These are phyloP conservation scores for Leptographium lundbergii DNA, from an alignment of 2,329 filamentous ascomycete genomes.

Conservation along the genomic window DNA sequence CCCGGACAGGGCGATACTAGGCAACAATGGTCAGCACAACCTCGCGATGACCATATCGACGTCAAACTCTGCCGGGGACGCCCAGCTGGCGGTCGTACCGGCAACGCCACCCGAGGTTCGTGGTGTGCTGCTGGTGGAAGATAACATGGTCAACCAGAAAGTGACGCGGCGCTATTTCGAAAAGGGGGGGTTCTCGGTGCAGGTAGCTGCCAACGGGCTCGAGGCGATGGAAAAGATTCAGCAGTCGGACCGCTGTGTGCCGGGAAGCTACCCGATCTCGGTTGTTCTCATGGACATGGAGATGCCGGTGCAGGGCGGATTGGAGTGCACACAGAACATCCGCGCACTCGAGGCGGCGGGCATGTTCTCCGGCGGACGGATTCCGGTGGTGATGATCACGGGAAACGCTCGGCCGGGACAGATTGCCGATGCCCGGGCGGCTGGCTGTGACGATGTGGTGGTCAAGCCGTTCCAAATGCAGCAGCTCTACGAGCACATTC, in stretches of 20 bases:
- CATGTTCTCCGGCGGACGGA: slow-evolving; percentile 34
- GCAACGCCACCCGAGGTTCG: slow-evolving; percentile 18
- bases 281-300: slow-evolving; percentile 66
- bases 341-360: slow-evolving; percentile 45
- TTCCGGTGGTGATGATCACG: slow-evolving; percentile 54
- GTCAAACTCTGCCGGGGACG: background rate
- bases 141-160: slow-evolving; percentile 49
- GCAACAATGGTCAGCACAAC: background rate
- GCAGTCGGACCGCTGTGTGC: slow-evolving; percentile 14
- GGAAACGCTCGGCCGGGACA: slow-evolving; percentile 57
- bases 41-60: background rate
- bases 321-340: slow-evolving; percentile 53
- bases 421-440: slow-evolving; percentile 34
- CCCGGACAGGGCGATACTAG: background rate
- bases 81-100: slow-evolving; percentile 1
- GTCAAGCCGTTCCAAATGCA: slow-evolving; percentile 59
- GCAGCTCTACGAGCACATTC: slow-evolving; percentile 48
- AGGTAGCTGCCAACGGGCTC: slow-evolving; percentile 43
- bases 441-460: slow-evolving; percentile 50
- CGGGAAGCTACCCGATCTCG: slow-evolving; percentile 29
- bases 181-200: slow-evolving; percentile 35
- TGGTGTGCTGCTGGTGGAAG: slow-evolving; percentile 43
- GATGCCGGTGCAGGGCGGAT: slow-evolving; percentile 62
- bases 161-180: slow-evolving; percentile 38
- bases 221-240: slow-evolving; percentile 39